These are phyloP conservation scores for Capsicum baccatum DNA, from an alignment of 257 asterid species.

Conservation along the genomic window DNA sequence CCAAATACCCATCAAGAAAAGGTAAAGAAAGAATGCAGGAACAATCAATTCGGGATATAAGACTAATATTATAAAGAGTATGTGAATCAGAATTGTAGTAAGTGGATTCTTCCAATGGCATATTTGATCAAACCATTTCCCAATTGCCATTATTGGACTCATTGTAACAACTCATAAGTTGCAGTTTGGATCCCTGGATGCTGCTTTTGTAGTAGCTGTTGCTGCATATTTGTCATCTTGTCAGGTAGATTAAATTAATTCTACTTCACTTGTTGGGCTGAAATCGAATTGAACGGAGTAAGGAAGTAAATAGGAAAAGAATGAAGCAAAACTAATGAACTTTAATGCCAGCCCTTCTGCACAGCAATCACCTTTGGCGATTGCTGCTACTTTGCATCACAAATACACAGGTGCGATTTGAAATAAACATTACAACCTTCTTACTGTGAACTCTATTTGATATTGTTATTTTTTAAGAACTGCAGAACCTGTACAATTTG, in stretches of 20 bases:
- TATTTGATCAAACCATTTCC: constrained; percentile 68
- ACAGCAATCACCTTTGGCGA: not conserved
- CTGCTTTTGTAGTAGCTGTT: constrained; percentile 79
- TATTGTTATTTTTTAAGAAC: not conserved
- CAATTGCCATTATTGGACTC: constrained; percentile 49
- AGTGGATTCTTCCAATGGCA: constrained; percentile 43
- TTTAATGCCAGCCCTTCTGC: constrained; percentile 19
- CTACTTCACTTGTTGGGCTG: constrained; percentile 44
- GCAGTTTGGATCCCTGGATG: constrained; percentile 81
- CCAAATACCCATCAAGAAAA: constrained; percentile 72
- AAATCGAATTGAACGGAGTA: not conserved
- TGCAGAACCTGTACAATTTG: constrained; percentile 28
- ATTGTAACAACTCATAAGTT: constrained; percentile 77
- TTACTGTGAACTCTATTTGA: constrained; percentile 4
- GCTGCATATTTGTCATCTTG: constrained; percentile 59
- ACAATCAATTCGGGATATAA: constrained; percentile 64
- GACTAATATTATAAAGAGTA: constrained; percentile 58
- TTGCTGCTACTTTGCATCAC: constrained; percentile 18
- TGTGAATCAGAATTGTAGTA: constrained; percentile 73
- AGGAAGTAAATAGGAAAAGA: not conserved
- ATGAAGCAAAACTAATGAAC: constrained; percentile 10
- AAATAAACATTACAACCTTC: constrained; percentile 14
- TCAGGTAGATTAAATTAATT: not conserved
- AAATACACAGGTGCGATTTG: constrained; percentile 13
- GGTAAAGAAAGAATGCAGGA: constrained; percentile 72